These are phyloP conservation scores for Brassica juncea DNA, from an alignment of 345 rosid genomes.

Conservation along the genomic window DNA sequence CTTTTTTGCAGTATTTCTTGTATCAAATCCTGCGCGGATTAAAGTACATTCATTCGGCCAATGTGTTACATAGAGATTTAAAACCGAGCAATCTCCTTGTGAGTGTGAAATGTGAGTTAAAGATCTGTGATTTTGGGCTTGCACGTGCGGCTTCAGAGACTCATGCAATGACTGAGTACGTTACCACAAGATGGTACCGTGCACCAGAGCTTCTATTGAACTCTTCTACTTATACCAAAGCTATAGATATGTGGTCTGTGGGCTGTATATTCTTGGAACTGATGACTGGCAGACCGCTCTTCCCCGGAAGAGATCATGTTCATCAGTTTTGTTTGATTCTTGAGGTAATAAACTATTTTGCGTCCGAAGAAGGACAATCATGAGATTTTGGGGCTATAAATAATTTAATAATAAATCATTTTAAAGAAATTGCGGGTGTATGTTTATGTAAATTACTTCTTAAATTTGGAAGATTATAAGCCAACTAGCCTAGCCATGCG, in stretches of 20 bases:
- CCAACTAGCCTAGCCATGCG: too few relatives aligned
- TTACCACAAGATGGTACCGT: constrained; percentile 94
- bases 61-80: constrained; percentile 92
- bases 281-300: constrained; percentile 76
- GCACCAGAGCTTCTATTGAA: constrained; percentile 86
- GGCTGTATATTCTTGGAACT: constrained; percentile 92
- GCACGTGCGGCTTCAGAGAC: constrained; percentile 88
- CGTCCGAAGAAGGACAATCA: neutral
- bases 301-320: constrained; percentile 85
- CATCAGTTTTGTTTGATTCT: constrained; percentile 83
- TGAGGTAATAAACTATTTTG: constrained; percentile 55
- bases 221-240: constrained; percentile 77
- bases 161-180: constrained; percentile 84
- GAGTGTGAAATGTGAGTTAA: constrained; percentile 69
- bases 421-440: too few relatives aligned
- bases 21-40: constrained; percentile 92
- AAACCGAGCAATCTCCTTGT: constrained; percentile 90
- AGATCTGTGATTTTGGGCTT: constrained; percentile 93
- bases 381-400: neutral
- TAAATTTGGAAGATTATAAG: neutral
- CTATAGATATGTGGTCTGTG: constrained; percentile 95
- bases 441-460: neutral
- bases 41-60: constrained; percentile 91
- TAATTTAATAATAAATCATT: too few relatives aligned
- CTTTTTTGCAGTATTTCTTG: constrained; percentile 69